phyloP scores from a whole-genome alignment of 2,329 filamentous ascomycete genomes.

The Exophiala xenobiotica region DNA sequence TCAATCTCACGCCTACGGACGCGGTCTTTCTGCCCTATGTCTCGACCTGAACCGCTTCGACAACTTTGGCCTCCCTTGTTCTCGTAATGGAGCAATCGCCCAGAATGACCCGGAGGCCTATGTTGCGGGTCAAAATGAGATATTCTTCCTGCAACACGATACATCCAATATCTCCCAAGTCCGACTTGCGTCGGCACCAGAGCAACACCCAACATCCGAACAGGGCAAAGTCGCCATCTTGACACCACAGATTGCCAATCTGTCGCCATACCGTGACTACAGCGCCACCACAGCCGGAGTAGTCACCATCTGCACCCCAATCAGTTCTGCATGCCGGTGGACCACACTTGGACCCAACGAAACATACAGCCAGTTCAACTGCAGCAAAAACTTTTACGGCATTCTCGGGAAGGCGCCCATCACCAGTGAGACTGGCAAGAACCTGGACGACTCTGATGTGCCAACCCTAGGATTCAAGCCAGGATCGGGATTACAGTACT shows the following conservation, averaged over 20 bases:
- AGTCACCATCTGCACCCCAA: constrained; percentile 23
- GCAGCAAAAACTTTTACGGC: constrained; percentile 27
- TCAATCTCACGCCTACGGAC: constrained; percentile 14
- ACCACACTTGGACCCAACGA: constrained; percentile 9
- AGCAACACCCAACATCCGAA: background rate
- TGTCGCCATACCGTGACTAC: constrained; percentile 21
- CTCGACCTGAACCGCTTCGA: constrained; percentile 22
- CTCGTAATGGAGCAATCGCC: constrained; percentile 11
- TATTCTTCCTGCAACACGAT: constrained; percentile 21
- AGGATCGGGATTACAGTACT: constrained; percentile 23
- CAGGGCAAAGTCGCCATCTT: constrained; percentile 21
- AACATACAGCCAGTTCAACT: constrained; percentile 27
- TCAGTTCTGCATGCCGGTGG: constrained; percentile 23
- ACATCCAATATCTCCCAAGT: constrained; percentile 23
- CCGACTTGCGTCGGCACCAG: constrained; percentile 11
- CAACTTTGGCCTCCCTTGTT: constrained; percentile 28
- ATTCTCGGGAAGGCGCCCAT: constrained; percentile 23
- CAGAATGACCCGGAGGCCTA: constrained; percentile 11
- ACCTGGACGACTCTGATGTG: constrained; percentile 15
- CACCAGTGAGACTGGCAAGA: constrained; percentile 10
- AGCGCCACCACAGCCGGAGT: constrained; percentile 25
- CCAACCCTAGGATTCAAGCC: constrained; percentile 26
- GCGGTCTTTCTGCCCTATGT: constrained; percentile 22
- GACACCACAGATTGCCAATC: constrained; percentile 14
- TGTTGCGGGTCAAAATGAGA: constrained; percentile 23